phyloP scores from a whole-genome alignment of 2,329 filamentous ascomycete species.

The Ceratocystis smalleyi region DNA sequence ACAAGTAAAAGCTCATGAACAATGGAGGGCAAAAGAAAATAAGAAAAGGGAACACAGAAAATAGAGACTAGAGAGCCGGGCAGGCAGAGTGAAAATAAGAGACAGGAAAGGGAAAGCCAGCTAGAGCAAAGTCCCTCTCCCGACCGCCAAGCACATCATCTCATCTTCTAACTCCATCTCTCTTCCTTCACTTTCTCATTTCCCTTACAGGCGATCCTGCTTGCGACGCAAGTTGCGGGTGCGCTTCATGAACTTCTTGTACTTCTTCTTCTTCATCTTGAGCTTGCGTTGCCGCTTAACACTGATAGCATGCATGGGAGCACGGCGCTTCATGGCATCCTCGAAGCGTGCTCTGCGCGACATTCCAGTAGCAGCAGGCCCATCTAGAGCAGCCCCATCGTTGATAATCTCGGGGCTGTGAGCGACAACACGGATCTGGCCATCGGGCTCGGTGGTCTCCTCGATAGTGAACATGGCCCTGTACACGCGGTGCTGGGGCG shows the following conservation, averaged over 20 bases:
- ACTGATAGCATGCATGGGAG: constrained; percentile 64
- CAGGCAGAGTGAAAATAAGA: neutral
- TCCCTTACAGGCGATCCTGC: constrained; percentile 47
- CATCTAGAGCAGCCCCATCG: constrained; percentile 28
- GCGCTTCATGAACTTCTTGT: constrained; percentile 95
- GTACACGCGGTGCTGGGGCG: constrained; percentile 40
- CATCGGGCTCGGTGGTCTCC: constrained; percentile 44
- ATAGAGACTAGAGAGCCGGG: neutral
- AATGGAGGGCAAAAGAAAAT: neutral
- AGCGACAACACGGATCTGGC: constrained; percentile 44
- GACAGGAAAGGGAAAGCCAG: neutral
- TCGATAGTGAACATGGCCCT: constrained; percentile 52
- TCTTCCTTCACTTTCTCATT: too few species aligned
- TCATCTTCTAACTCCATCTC: too few species aligned
- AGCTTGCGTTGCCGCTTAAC: constrained; percentile 84
- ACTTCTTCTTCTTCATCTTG: constrained; percentile 99
- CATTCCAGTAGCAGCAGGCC: constrained; percentile 33
- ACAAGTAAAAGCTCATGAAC: neutral
- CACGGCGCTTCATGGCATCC: constrained; percentile 34
- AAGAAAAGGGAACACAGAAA: neutral
- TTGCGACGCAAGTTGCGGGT: constrained; percentile 80
- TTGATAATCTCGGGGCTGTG: constrained; percentile 44
- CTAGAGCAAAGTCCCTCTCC: neutral
- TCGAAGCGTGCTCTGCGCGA: constrained; percentile 42
- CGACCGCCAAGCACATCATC: neutral